These are phyloP conservation scores for Aleurites moluccanus DNA, from an alignment of 441 rosid genomes.

Conservation along the genomic window DNA sequence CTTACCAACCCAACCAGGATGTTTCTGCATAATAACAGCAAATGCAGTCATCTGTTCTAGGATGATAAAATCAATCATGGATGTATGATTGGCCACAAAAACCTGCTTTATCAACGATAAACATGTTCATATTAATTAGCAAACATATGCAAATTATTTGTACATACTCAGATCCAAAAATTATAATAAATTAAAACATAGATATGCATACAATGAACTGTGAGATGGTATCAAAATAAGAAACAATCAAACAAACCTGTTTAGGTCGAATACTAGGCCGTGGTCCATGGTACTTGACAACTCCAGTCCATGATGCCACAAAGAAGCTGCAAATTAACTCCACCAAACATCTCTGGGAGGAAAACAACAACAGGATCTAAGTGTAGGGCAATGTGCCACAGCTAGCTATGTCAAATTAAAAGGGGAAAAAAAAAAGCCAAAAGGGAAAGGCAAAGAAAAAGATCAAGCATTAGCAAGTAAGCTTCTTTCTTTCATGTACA, in stretches of 20 bases:
- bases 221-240: slow-evolving; percentile 1
- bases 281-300: slow-evolving; percentile 94
- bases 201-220: background rate
- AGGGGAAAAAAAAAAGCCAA: background rate
- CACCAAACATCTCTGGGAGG: slow-evolving; percentile 78
- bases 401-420: background rate
- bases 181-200: background rate
- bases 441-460: background rate
- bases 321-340: slow-evolving; percentile 98
- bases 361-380: slow-evolving; percentile 14
- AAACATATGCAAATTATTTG: background rate
- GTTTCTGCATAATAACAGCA: slow-evolving; percentile 98
- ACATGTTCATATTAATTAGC: slow-evolving; percentile 18
- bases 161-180: background rate
- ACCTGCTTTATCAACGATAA: slow-evolving; percentile 53
- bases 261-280: slow-evolving; percentile 94
- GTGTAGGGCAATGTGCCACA: slow-evolving; percentile 5
- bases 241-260: slow-evolving; percentile 54
- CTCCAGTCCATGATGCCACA: slow-evolving; percentile 99
- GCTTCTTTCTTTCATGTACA: background rate
- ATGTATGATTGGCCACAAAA: slow-evolving; percentile 95
- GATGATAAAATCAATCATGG: slow-evolving; percentile 96
- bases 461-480: slow-evolving; percentile 1
- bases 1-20: slow-evolving; percentile 99
- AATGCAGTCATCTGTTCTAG: slow-evolving; percentile 96